Base-by-base conservation (phyloP, 2,329 filamentous ascomycete species). In the Penicillium decumbens region DNA sequence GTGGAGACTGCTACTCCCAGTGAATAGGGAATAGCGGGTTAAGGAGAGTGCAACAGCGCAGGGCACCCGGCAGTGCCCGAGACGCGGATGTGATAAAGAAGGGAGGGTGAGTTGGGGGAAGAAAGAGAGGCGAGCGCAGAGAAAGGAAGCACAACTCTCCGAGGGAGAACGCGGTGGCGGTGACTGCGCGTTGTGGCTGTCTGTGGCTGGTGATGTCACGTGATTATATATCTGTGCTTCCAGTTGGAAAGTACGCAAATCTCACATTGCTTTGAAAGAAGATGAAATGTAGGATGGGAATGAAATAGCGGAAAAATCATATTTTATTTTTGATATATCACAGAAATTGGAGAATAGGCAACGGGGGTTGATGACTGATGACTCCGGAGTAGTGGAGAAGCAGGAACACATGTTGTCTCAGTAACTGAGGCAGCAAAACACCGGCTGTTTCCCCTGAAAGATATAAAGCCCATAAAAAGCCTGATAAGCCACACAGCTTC, bases 131-230 rank as follows among this genome's bases (percentile, higher is more conserved):
- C 49, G 43, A 55, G 45, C 45, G 50, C 33, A 52, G 49, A 47
- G 53, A 58, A 52, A 44, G 51, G 50, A 48, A 40, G 52, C 49
- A 46, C 54, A 48, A 45, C 48, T 41, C 45, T 51, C 49, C 56
- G 56, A 60, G 35, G 55, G 54, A 59, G 53, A 41, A 58, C 47
- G 51, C 51, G 49, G 50, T 55, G 45, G 55, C 54, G 52, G 57
- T 57, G 57, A 53, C 54, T 57, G 49, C 33, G 18, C 33, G 51
- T 25, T 43, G 39, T 41, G 24, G 38, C 38, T 40, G 43, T 6
- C 6, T 44, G 50, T 55, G 49, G 54, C 51, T 47, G 24, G 24
- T 46, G 29, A 0, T n/a, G 27, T 25, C 38, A 40, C 38, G 38
- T 40, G 38, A 40, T 8, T 18, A 1, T 0, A 2, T n/a, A 27